Evolutionary conservation across 202 grass and related monocot species (phyloP), one percentile per base, ranked within the genome.

Genomic region (Zizania palustris): DNA sequence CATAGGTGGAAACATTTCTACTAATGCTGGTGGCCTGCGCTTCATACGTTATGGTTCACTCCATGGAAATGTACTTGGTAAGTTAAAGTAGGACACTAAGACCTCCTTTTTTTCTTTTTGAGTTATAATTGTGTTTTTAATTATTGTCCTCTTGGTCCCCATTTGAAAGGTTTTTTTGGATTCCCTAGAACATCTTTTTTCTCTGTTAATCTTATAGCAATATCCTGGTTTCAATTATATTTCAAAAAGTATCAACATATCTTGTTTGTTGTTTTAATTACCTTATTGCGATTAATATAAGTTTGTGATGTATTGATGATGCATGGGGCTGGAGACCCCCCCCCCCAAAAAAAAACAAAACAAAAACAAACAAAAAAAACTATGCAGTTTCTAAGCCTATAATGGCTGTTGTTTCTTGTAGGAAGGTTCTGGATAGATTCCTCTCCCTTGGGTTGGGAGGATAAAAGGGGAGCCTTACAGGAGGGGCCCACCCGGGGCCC

Each of bases 21-120:
- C 91, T 75, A 97, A 94, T 87, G 95, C 95, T 16, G 91, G 95
- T 80, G 95, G 95, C 41, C 72, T 97, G 39, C 91, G 91, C 67
- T 94, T 97, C 53, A 86, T 94, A 84, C 91, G 91, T 61, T 97
- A 94, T 78, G 95, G 95, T 68, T 97, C 95, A 62, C 91, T 97
- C 90, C 95, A 97, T 79, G 91, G 91, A 88, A 94, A 75, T 85
- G 83, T 92, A 86, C 95, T 92, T 60, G 95, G 95, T 97, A 74
- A 71, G 79, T 82, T 78, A 11, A 75, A 34, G 1, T 42, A 57
- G 37, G 20, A 43, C 48, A 34, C 0, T 42, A 57, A 22, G 20
- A 43, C 48, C 85, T 71, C n/a, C n/a, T 64, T 41, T 50, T 33
- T 64, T 43, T 71, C 18, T 64, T 43, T 71, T 14, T 37, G 1